These are phyloP conservation scores for Aspergillus sp. DNA, from an alignment of 2,329 filamentous ascomycete genomes.

Conservation along the genomic window DNA sequence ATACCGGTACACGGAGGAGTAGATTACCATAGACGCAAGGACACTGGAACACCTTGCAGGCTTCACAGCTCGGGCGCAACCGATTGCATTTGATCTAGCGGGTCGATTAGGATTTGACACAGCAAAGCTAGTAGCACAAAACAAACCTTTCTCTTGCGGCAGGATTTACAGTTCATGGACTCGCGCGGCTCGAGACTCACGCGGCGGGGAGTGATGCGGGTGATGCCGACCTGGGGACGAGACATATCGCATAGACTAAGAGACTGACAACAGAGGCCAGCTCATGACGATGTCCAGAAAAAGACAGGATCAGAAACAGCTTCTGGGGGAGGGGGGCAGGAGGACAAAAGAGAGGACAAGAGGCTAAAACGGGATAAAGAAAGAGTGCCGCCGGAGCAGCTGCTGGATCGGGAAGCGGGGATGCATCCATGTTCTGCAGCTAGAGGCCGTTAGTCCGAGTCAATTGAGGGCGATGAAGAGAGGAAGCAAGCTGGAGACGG, in stretches of 20 bases:
- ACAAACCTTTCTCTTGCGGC: constrained; percentile 77
- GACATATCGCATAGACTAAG: constrained; percentile 42
- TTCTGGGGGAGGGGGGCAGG: constrained; percentile 2
- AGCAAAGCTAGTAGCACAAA: constrained; percentile 3
- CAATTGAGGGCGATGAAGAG: not conserved
- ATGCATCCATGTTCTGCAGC: not conserved
- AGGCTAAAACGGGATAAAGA: constrained; percentile 3
- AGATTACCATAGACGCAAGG: constrained; percentile 74
- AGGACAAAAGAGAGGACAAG: constrained; percentile 3
- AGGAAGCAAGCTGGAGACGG: not conserved
- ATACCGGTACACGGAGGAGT: not conserved
- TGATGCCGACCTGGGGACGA: constrained; percentile 70
- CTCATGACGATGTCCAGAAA: not conserved
- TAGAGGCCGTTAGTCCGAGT: too few relatives aligned
- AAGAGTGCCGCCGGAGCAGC: constrained; percentile 4
- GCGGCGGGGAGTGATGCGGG: constrained; percentile 63
- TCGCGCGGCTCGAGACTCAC: constrained; percentile 69
- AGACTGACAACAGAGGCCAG: constrained; percentile 1
- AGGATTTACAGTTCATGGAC: constrained; percentile 94
- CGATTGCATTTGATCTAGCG: constrained; percentile 83
- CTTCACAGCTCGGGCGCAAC: constrained; percentile 73
- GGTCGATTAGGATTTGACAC: not conserved
- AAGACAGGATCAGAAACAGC: constrained; percentile 1
- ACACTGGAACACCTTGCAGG: constrained; percentile 81
- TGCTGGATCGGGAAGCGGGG: not conserved